A percentile compares a stretch with the other conserved stretches of the same genome.
These are phyloP conservation scores for Fraxinus anomala DNA, from an alignment of 257 asterid species.

Conservation along the genomic window DNA sequence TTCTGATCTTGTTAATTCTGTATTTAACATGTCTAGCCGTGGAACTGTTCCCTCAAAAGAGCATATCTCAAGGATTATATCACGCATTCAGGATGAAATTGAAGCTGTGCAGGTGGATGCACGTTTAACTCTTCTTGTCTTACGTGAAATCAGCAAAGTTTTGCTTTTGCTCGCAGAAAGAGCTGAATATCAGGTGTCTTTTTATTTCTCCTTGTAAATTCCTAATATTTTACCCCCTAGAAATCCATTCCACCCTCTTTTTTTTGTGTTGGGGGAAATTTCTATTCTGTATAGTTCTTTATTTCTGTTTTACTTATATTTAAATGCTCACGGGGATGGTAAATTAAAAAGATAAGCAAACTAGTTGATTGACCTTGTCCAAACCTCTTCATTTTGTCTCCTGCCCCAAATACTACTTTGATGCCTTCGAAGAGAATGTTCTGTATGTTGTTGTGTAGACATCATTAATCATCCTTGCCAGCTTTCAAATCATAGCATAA, in stretches of 20 bases:
- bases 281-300: neutral
- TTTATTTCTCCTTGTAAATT: neutral
- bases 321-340: neutral
- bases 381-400: neutral
- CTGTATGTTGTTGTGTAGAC: neutral
- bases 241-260: neutral
- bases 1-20: constrained; percentile 80
- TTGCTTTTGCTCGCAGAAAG: constrained; percentile 78
- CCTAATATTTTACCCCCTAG: neutral
- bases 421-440: neutral
- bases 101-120: constrained; percentile 92
- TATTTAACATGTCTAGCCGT: constrained; percentile 85
- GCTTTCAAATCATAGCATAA: neutral
- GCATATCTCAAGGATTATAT: constrained; percentile 62
- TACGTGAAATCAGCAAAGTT: constrained; percentile 81
- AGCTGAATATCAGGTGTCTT: constrained; percentile 79
- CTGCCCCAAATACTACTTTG: neutral
- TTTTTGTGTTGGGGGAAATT: neutral
- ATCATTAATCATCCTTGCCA: neutral
- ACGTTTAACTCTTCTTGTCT: constrained; percentile 83
- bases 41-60: constrained; percentile 90
- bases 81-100: constrained; percentile 87
- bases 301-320: neutral
- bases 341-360: neutral
- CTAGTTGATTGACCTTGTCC: neutral